Base-by-base conservation (phyloP, 345 rosid genomes). In the Sapria himalayana region DNA sequence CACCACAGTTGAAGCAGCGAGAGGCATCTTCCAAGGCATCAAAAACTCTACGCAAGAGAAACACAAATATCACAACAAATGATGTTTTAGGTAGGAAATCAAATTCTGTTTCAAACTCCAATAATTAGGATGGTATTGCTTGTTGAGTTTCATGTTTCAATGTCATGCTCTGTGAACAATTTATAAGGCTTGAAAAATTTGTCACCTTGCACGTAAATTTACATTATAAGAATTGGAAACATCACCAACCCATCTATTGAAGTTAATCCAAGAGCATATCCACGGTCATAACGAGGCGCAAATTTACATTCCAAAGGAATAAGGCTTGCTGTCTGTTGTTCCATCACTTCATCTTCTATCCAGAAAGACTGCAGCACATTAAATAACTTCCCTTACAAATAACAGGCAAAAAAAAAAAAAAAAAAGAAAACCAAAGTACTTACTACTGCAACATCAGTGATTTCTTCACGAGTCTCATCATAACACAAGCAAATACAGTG, bases 1-100 rank as follows among this genome's bases (percentile, higher is more conserved):
- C 66, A 39, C 93, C 80, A 46, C 99, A 89, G 41, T 89, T 89
- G 68, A 84, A 89, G 65, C 99, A 84, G 9, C 95, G 92, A 34
- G 74, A 49, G 54, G 92, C 76, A 48, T 69, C 81, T 20, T 49
- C 82, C 22, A 32, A 31, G 22, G 13, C 39, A 22, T 45, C 14
- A 21, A 33, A 15, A 21, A 8, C n/a, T 45, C 29, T n/a, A 39
- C 2, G 22, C 29, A 39, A 49, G 9, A 16, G 24, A 19, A 12
- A 39, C 37, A 45, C 9, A 7, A 15, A 19, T n/a, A n/a, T n/a
- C n/a, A n/a, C n/a, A n/a, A n/a, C n/a, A n/a, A n/a, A n/a, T n/a
- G n/a, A n/a, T n/a, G n/a, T n/a, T n/a, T n/a, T n/a, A n/a, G n/a
- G n/a, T n/a, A n/a, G n/a, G n/a, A n/a, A n/a, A n/a, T n/a, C n/a